Conservation (phyloP, 2,329 filamentous ascomycete genomes). For the Xylaria sp. region DNA sequence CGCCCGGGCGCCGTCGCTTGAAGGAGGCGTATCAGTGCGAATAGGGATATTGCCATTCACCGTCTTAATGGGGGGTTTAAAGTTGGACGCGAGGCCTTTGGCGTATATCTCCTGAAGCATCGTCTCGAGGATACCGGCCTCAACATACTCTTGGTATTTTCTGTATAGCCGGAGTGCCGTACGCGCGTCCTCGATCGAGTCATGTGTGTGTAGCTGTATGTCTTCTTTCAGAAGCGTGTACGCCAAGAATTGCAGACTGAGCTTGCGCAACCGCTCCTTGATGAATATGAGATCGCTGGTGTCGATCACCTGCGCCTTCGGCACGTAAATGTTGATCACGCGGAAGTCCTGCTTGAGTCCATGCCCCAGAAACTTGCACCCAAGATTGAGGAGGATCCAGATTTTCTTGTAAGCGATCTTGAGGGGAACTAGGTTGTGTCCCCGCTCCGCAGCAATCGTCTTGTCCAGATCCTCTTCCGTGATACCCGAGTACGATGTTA, state of each 20-base stretch:
- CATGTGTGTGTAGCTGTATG: conserved; percentile 91
- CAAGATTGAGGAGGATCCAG: conserved; percentile 94
- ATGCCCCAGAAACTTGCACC: conserved; percentile 93
- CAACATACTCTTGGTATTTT: conserved; percentile 89
- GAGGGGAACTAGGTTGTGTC: conserved; percentile 83
- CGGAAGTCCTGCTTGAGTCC: conserved; percentile 95
- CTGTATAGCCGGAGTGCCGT: conserved; percentile 89
- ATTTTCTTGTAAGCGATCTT: conserved; percentile 98
- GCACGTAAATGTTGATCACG: conserved; percentile 97
- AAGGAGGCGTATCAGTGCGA: conserved; percentile 46
- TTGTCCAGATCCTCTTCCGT: conserved; percentile 85
- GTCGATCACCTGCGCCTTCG: conserved; percentile 89
- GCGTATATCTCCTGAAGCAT: conserved; percentile 89
- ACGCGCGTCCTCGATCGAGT: conserved; percentile 93
- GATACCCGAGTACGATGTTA: conserved; percentile 94
- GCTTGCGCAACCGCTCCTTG: conserved; percentile 80
- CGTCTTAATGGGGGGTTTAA: conserved; percentile 60
- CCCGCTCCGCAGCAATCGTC: conserved; percentile 65
- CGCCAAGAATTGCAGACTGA: conserved; percentile 90
- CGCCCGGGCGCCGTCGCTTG: conserved; percentile 24
- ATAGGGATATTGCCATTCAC: conserved; percentile 28
- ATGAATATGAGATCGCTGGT: conserved; percentile 93
- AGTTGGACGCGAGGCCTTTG: conserved; percentile 67
- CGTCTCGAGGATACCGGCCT: conserved; percentile 82
- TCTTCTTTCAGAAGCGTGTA: conserved; percentile 92